Percentiles rank a stretch among this genome's conserved stretches.
These are phyloP conservation scores for Boletus speciosus DNA, from an alignment of 768 basidiomycete genomes.

Conservation along the genomic window DNA sequence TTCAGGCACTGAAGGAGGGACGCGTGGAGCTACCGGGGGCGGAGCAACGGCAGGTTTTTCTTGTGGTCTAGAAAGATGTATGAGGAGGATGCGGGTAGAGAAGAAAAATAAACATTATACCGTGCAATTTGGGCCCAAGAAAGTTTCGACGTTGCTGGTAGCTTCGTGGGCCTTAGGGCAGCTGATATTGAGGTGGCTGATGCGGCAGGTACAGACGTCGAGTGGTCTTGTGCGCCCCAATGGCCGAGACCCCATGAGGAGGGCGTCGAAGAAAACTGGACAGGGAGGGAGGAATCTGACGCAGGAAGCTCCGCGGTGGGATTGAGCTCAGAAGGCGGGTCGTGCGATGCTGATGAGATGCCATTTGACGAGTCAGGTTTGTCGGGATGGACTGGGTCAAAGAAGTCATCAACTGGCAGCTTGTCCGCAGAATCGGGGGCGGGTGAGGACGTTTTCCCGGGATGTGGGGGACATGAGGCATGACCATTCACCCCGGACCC, in stretches of 20 bases:
- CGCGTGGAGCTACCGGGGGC: slow-evolving; percentile 22
- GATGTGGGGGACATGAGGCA: slow-evolving; percentile 21
- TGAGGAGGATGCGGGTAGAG: slow-evolving; percentile 1
- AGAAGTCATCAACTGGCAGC: slow-evolving; percentile 15
- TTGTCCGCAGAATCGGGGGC: slow-evolving; percentile 35
- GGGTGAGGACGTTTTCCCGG: slow-evolving; percentile 28
- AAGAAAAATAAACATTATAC: slow-evolving; percentile 22
- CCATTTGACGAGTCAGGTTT: slow-evolving; percentile 18
- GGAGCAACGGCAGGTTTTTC: slow-evolving; percentile 55
- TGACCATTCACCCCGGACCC: slow-evolving; percentile 33
- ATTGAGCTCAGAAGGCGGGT: slow-evolving; percentile 12
- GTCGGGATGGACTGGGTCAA: slow-evolving; percentile 13
- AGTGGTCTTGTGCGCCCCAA: slow-evolving; percentile 37
- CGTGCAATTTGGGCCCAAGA: slow-evolving; percentile 87
- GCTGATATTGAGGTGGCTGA: slow-evolving; percentile 13
- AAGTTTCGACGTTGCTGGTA: slow-evolving; percentile 70
- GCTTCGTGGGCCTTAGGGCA: slow-evolving; percentile 39
- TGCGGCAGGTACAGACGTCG: slow-evolving; percentile 25
- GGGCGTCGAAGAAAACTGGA: slow-evolving; percentile 28
- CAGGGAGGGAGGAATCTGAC: slow-evolving; percentile 7
- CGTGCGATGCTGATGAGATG: slow-evolving; percentile 6
- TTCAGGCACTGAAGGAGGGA: slow-evolving; percentile 20
- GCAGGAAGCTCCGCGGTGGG: slow-evolving; percentile 11
- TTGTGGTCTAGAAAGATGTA: slow-evolving; percentile 45
- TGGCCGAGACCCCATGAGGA: slow-evolving; percentile 34